Percentiles rank a stretch among this genome's conserved stretches.
These are phyloP conservation scores for Ceratocystis cubensis DNA, from an alignment of 2,329 filamentous ascomycete species.

Conservation along the genomic window DNA sequence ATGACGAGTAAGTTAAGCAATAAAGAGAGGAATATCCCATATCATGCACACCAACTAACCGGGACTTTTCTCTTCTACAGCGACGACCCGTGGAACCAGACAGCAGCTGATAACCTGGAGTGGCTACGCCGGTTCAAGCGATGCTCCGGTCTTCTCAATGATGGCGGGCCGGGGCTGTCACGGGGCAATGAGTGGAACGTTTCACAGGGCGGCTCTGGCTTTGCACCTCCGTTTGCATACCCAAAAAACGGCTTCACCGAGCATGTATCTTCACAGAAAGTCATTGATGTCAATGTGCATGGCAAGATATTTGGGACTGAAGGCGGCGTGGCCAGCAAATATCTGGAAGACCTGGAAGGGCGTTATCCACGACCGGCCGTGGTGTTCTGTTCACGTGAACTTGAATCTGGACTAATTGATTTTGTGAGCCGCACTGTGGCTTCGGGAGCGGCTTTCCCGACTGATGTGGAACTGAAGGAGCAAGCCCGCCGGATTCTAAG, in stretches of 20 bases:
- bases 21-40: neutral
- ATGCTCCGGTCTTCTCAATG: slow-evolving; percentile 40
- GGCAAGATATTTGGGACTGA: slow-evolving; percentile 34
- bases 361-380: slow-evolving; percentile 36
- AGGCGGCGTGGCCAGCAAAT: slow-evolving; percentile 37
- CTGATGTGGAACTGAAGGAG: slow-evolving; percentile 35
- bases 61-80: slow-evolving; percentile 26
- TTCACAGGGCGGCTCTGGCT: slow-evolving; percentile 41
- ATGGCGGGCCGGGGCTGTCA: slow-evolving; percentile 35
- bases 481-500: slow-evolving; percentile 39
- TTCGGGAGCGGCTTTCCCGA: slow-evolving; percentile 33
- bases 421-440: slow-evolving; percentile 35
- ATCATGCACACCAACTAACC: neutral
- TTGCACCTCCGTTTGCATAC: slow-evolving; percentile 42
- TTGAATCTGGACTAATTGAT: slow-evolving; percentile 41
- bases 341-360: slow-evolving; percentile 34
- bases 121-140: slow-evolving; percentile 53
- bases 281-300: slow-evolving; percentile 27
- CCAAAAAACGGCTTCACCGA: slow-evolving; percentile 28
- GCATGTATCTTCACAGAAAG: slow-evolving; percentile 27
- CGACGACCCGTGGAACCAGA: slow-evolving; percentile 53
- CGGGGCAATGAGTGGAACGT: slow-evolving; percentile 35
- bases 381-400: slow-evolving; percentile 46
- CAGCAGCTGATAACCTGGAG: slow-evolving; percentile 49
- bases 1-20: slow-evolving; percentile 41